phyloP scores from a whole-genome alignment of 2,329 filamentous ascomycete species.

The Penicillium sp. region DNA sequence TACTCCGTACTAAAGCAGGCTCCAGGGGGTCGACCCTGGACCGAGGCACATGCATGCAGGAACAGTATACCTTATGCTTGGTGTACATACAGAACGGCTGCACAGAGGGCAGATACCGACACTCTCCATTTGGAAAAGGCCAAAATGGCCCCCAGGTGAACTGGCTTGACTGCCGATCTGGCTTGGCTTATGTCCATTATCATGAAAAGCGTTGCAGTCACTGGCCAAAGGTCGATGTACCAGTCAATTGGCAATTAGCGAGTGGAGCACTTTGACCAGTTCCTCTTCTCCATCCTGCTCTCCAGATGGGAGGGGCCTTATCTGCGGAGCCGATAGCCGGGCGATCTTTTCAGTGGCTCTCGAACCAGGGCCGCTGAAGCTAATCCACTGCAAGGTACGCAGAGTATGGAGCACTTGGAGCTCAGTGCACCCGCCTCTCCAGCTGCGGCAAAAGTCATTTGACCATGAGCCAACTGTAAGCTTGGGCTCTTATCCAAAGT shows the following conservation, averaged over 20 bases:
- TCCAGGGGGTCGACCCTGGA: not conserved
- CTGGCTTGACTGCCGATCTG: slow-evolving; percentile 17
- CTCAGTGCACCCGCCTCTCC: not conserved
- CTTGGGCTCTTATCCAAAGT: not conserved
- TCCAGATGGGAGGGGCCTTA: slow-evolving; percentile 12
- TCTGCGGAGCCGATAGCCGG: slow-evolving; percentile 15
- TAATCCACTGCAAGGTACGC: slow-evolving; percentile 15
- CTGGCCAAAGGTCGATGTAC: not conserved
- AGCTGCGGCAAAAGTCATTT: not conserved
- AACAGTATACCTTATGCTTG: not conserved
- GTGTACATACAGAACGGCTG: not conserved
- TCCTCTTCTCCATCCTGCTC: slow-evolving; percentile 1
- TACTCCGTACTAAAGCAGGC: not conserved
- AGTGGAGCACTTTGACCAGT: not conserved
- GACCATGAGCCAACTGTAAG: slow-evolving; percentile 5
- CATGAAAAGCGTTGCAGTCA: not conserved
- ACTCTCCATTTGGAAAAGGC: not conserved
- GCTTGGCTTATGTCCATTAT: slow-evolving; percentile 7
- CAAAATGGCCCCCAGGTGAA: slow-evolving; percentile 12
- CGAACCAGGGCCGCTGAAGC: slow-evolving; percentile 8
- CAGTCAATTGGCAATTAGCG: slow-evolving; percentile 8
- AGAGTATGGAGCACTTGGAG: slow-evolving; percentile 4
- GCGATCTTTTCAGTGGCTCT: slow-evolving; percentile 8
- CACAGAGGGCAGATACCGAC: not conserved
- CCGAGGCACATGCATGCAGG: slow-evolving; percentile 1